Percentiles rank a stretch among this genome's conserved stretches.
phyloP scores from a whole-genome alignment of 257 asterid species.

The Lithospermum erythrorhizon region DNA sequence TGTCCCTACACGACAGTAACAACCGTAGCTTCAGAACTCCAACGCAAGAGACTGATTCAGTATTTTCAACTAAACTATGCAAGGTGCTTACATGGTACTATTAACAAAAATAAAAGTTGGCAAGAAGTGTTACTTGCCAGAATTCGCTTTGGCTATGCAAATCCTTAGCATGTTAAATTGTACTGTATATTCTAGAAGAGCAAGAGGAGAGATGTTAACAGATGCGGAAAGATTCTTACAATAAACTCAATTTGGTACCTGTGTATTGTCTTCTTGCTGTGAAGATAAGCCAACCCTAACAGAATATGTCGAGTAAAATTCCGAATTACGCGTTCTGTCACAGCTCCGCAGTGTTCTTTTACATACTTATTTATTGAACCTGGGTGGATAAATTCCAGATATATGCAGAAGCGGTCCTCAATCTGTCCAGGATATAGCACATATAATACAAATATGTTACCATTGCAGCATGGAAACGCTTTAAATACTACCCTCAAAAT shows the following conservation, averaged over 20 bases:
- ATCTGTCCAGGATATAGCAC: constrained; percentile 30
- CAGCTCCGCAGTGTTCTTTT: constrained; percentile 56
- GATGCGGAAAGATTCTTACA: background rate
- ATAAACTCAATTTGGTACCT: constrained; percentile 29
- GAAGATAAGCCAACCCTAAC: constrained; percentile 47
- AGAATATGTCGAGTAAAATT: constrained; percentile 58
- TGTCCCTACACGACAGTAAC: constrained; percentile 45
- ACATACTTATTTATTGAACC: constrained; percentile 68
- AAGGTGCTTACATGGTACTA: background rate
- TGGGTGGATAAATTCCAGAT: constrained; percentile 88
- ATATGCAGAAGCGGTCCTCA: constrained; percentile 81
- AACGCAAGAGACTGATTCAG: background rate
- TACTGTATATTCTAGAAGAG: too few species aligned
- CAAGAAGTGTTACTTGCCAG: too few species aligned
- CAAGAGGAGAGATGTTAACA: background rate
- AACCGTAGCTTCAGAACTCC: constrained; percentile 5
- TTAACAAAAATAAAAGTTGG: constrained; percentile 1
- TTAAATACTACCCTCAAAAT: constrained; percentile 2
- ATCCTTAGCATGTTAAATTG: too few species aligned
- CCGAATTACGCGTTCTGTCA: constrained; percentile 74
- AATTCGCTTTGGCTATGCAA: too few species aligned
- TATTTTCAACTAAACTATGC: background rate
- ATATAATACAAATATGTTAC: constrained; percentile 6
- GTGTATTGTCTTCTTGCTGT: constrained; percentile 68
- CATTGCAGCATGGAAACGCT: background rate